Conservation (phyloP, 2,329 filamentous ascomycete species). For the Penicillium sp. region DNA sequence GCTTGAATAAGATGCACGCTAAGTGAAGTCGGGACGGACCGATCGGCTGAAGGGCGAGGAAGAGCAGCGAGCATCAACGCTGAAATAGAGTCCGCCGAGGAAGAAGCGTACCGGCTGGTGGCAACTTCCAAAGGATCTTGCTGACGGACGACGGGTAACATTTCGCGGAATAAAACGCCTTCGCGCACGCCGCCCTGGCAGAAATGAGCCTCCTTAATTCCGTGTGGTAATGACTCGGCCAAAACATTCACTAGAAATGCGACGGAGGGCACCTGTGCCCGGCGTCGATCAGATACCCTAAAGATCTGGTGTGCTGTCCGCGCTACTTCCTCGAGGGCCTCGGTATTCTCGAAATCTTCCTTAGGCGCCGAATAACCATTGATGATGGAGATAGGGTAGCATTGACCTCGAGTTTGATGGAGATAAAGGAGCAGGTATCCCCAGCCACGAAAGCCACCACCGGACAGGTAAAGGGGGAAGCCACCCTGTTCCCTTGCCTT, state of each 20-base stretch:
- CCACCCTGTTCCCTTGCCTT: slow-evolving; percentile 47
- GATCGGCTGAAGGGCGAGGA: slow-evolving; percentile 33
- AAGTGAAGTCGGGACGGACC: slow-evolving; percentile 26
- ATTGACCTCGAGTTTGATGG: slow-evolving; percentile 59
- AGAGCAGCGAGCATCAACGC: slow-evolving; percentile 49
- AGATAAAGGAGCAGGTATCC: slow-evolving; percentile 80
- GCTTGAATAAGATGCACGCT: slow-evolving; percentile 28
- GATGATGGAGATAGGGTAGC: slow-evolving; percentile 77
- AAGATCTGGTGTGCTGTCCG: slow-evolving; percentile 47
- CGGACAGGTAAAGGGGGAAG: slow-evolving; percentile 76
- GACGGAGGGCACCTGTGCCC: slow-evolving; percentile 78
- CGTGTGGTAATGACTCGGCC: slow-evolving; percentile 60
- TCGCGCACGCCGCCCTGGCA: slow-evolving; percentile 84
- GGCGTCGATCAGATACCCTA: slow-evolving; percentile 74
- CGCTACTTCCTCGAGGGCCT: slow-evolving; percentile 27
- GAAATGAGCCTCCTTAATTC: slow-evolving; percentile 71
- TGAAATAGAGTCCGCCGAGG: slow-evolving; percentile 48
- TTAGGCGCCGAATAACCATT: slow-evolving; percentile 67
- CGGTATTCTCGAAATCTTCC: slow-evolving; percentile 30
- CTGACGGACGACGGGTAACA: slow-evolving; percentile 59
- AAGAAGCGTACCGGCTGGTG: slow-evolving; percentile 51
- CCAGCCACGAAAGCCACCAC: slow-evolving; percentile 85
- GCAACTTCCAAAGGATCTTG: slow-evolving; percentile 65
- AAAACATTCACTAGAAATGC: slow-evolving; percentile 73
- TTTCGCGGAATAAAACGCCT: slow-evolving; percentile 68